Evolutionary conservation across 352 stramenopile genomes (phyloP), one percentile per base, ranked within the genome.

Genomic region (Pythium aquatile): DNA sequence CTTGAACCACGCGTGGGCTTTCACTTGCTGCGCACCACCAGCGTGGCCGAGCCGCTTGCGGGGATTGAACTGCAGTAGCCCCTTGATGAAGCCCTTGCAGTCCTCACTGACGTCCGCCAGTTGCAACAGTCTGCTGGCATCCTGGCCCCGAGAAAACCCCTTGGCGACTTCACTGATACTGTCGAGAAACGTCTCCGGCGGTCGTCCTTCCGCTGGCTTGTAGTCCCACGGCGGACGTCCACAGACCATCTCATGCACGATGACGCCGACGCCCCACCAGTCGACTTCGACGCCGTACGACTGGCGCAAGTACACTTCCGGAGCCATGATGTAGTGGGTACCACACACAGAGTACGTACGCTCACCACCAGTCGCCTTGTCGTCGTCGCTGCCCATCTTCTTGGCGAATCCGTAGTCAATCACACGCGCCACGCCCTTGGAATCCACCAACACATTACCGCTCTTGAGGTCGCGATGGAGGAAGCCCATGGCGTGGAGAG

Each of bases 401-500:
- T 79, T 85, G 20, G 85, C 74, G 52, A 94, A 75, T 29, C 85
- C 85, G 69, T 89, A 93, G 70, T 94, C 85, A 46, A 94, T 88
- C 28, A 94, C 70, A 48, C 81, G 82, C 10, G 57, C 68, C 29
- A 76, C 73, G 6, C 85, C 83, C 3, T 65, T 29, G 5, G 40
- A 64, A 20, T 74, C 68, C 10, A 91, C 58, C 17, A 94, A 56
- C 2, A 92, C 63, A 53, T 94, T 94, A 16, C 85, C 85, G 54
- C 80, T 94, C 63, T 94, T 94, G 14, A 94, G 61, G 32, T 94
- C 85, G 16, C 85, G 82, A 55, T 94, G 83, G n/a, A 91, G 66
- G 42, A 74, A 89, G n/a, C 79, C 76, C 29, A 57, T 30, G 6
- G 42, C 61, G 55, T 94, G 83, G 2, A 94, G 29, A 56, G 75